phyloP scores from a whole-genome alignment of 2,329 filamentous ascomycete genomes.

The Fusarium avenaceum region DNA sequence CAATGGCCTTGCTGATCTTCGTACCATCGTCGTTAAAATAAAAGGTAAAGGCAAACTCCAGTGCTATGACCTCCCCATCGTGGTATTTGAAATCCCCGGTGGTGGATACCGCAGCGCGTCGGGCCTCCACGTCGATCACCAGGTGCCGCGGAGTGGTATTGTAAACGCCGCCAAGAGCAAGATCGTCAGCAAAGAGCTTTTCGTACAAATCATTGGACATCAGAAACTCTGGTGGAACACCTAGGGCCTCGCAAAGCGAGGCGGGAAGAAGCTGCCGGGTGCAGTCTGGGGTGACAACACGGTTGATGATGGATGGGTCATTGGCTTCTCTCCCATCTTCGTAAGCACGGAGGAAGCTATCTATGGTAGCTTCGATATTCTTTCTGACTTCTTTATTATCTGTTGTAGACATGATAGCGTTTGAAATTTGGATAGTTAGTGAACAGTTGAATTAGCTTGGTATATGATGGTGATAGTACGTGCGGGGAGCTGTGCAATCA shows the following conservation, averaged over 20 bases:
- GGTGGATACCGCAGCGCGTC: constrained; percentile 17
- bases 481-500: not conserved
- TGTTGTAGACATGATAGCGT: constrained; percentile 8
- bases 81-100: constrained; percentile 25
- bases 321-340: constrained; percentile 27
- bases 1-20: constrained; percentile 30
- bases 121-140: constrained; percentile 20
- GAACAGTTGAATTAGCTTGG: accelerated
- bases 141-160: constrained; percentile 12
- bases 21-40: constrained; percentile 24
- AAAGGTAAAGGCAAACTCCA: constrained; percentile 28
- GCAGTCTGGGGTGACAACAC: constrained; percentile 24
- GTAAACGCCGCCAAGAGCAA: constrained; percentile 19
- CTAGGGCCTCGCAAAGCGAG: constrained; percentile 19
- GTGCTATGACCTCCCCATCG: constrained; percentile 5
- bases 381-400: not conserved
- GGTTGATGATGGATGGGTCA: constrained; percentile 23
- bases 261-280: constrained; percentile 30
- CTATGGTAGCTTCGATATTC: constrained; percentile 25
- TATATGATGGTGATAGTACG: not conserved
- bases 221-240: constrained; percentile 5
- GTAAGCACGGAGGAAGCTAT: constrained; percentile 24
- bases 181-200: constrained; percentile 17
- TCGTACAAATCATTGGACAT: constrained; percentile 30
- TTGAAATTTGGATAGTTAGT: not conserved